Evolutionary conservation across 768 basidiomycete genomes (phyloP).

Genomic region (Psilocybe sp.): DNA sequence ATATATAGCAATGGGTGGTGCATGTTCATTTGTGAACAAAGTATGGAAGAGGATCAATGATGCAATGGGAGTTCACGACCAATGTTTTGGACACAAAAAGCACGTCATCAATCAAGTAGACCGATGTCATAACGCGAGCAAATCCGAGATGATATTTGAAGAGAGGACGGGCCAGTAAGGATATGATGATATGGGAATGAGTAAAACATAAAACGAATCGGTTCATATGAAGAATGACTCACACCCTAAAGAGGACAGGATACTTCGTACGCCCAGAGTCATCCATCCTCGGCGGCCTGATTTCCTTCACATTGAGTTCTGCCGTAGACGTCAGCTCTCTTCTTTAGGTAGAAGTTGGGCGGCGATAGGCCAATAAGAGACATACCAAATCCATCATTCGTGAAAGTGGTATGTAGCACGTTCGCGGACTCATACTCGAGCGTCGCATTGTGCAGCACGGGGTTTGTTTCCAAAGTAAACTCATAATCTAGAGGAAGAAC

Average conservation of each 20-base stretch:
- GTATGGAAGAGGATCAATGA: too few relatives aligned
- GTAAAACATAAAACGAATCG: neutral
- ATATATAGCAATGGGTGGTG: too few relatives aligned
- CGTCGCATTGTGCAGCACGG: constrained; percentile 58
- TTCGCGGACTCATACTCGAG: constrained; percentile 70
- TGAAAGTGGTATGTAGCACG: constrained; percentile 66
- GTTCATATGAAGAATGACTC: constrained; percentile 16
- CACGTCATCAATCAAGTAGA: too few relatives aligned
- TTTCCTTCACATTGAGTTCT: constrained; percentile 90
- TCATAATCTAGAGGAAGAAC: constrained; percentile 44
- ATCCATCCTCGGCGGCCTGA: constrained; percentile 91
- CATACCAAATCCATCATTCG: constrained; percentile 80
- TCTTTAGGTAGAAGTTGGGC: neutral
- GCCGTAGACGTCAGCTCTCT: neutral
- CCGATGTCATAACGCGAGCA: too few relatives aligned
- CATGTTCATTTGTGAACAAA: too few relatives aligned
- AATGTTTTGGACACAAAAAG: too few relatives aligned
- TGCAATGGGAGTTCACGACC: too few relatives aligned
- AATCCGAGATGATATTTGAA: too few relatives aligned
- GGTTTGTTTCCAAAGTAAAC: constrained; percentile 71
- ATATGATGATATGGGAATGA: too few relatives aligned
- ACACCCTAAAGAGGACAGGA: constrained; percentile 90
- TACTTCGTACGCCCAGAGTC: constrained; percentile 95
- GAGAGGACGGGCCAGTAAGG: too few relatives aligned
- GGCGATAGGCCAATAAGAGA: neutral